phyloP scores from a whole-genome alignment of 2,329 filamentous ascomycete genomes.

The Monosporascus sp. region DNA sequence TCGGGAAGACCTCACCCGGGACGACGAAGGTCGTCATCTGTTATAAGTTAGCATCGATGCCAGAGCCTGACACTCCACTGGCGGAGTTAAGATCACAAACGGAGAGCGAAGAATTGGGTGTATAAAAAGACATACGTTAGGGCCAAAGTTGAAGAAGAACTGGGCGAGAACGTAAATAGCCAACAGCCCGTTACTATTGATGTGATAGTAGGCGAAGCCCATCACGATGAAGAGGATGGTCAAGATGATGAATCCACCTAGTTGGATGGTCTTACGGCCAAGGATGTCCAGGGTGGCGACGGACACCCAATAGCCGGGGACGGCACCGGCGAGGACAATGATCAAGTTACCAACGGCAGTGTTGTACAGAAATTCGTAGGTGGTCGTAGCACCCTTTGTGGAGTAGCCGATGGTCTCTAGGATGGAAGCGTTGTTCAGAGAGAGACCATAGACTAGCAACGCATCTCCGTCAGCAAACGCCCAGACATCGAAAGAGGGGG shows the following conservation, averaged over 20 bases:
- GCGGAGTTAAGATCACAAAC: too few species aligned
- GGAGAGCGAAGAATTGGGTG: not conserved
- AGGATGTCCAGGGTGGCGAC: constrained; percentile 69
- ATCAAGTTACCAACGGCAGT: constrained; percentile 76
- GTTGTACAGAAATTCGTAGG: constrained; percentile 68
- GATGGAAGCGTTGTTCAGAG: constrained; percentile 72
- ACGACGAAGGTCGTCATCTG: constrained; percentile 51
- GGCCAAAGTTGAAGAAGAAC: constrained; percentile 57
- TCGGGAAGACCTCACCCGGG: constrained; percentile 53
- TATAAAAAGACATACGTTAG: constrained; percentile 31
- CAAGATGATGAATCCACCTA: constrained; percentile 57
- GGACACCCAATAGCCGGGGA: constrained; percentile 79
- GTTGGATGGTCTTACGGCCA: constrained; percentile 73
- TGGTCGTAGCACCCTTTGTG: constrained; percentile 42
- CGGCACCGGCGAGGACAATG: constrained; percentile 71
- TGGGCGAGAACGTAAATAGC: constrained; percentile 53
- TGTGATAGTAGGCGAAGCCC: constrained; percentile 56
- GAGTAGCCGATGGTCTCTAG: constrained; percentile 68
- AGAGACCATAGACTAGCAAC: constrained; percentile 52
- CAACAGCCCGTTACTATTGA: constrained; percentile 48
- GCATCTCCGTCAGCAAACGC: constrained; percentile 27
- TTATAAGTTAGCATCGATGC: not conserved
- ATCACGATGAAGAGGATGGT: constrained; percentile 55
- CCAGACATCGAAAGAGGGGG: constrained; percentile 15
- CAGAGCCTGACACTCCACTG: too few species aligned